Evolutionary conservation across 2,329 filamentous ascomycete genomes (phyloP).

Genomic region (Aureobasidium lini): DNA sequence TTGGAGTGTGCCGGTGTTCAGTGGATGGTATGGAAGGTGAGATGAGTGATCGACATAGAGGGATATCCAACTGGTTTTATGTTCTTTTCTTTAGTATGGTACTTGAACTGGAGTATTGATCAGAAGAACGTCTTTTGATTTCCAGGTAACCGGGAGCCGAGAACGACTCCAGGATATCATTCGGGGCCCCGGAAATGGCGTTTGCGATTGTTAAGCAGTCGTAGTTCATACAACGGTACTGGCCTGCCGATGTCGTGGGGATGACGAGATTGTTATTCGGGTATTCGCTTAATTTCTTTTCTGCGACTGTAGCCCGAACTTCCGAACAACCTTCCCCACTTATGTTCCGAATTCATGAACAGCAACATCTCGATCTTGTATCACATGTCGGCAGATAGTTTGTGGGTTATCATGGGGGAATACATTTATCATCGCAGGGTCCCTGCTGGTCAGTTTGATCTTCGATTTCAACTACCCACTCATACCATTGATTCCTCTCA

Average conservation of each 20-base stretch:
- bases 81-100: neutral
- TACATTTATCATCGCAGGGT: neutral
- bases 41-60: neutral
- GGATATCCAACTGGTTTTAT: neutral
- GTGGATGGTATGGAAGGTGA: neutral
- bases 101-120: neutral
- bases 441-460: neutral
- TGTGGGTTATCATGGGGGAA: neutral
- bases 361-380: neutral
- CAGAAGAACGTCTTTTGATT: neutral
- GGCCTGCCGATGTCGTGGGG: neutral
- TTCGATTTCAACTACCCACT: neutral
- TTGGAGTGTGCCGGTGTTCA: neutral
- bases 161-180: neutral
- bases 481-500: neutral
- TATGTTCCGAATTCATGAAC: neutral
- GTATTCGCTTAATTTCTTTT: neutral
- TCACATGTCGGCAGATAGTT: neutral
- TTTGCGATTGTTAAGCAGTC: neutral
- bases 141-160: neutral
- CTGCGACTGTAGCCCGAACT: neutral
- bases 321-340: neutral
- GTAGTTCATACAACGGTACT: neutral
- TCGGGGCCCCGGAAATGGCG: slow-evolving; percentile 5
- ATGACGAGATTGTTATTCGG: slow-evolving; percentile 2